Percentiles rank a stretch among this genome's conserved stretches.
Conservation (phyloP, 768 basidiomycete species). For the Auricularia sp. region DNA sequence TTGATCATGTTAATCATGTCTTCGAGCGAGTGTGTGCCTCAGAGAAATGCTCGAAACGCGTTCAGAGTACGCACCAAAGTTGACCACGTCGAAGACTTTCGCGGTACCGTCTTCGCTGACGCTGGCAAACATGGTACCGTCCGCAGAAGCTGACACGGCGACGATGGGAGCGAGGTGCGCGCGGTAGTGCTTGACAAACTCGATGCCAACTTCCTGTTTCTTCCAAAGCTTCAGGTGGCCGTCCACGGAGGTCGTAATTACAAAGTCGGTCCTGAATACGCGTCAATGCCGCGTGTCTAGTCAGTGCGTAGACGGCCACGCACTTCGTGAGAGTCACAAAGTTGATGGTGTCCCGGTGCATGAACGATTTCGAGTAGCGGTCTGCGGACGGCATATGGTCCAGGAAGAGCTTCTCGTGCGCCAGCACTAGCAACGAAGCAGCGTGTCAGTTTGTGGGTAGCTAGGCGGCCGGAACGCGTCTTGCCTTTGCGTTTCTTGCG, state of each 20-base stretch:
- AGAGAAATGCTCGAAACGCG: neutral
- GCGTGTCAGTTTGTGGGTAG: neutral
- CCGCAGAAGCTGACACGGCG: conserved; percentile 76
- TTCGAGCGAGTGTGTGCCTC: conserved; percentile 19
- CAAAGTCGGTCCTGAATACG: conserved; percentile 73
- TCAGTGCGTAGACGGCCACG: conserved; percentile 14
- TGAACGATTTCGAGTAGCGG: conserved; percentile 94
- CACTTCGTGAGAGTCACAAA: conserved; percentile 84
- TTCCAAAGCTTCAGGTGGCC: conserved; percentile 99
- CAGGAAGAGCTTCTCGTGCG: conserved; percentile 86
- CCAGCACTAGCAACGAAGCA: conserved; percentile 50
- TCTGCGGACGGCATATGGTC: conserved; percentile 87
- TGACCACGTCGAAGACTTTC: conserved; percentile 95
- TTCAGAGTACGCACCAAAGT: conserved; percentile 64
- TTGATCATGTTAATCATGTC: conserved; percentile 99
- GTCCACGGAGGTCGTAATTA: conserved; percentile 90
- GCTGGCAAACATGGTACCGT: conserved; percentile 87
- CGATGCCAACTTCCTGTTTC: conserved; percentile 90
- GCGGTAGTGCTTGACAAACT: conserved; percentile 97
- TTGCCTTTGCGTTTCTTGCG: conserved; percentile 83
- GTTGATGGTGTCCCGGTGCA: conserved; percentile 91
- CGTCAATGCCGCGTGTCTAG: neutral
- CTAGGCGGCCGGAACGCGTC: conserved; percentile 3
- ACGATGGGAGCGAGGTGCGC: conserved; percentile 76
- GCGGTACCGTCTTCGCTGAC: conserved; percentile 85